These are phyloP conservation scores for Ceratobasidium sp. DNA, from an alignment of 1,284 basidiomycete species.

Conservation along the genomic window DNA sequence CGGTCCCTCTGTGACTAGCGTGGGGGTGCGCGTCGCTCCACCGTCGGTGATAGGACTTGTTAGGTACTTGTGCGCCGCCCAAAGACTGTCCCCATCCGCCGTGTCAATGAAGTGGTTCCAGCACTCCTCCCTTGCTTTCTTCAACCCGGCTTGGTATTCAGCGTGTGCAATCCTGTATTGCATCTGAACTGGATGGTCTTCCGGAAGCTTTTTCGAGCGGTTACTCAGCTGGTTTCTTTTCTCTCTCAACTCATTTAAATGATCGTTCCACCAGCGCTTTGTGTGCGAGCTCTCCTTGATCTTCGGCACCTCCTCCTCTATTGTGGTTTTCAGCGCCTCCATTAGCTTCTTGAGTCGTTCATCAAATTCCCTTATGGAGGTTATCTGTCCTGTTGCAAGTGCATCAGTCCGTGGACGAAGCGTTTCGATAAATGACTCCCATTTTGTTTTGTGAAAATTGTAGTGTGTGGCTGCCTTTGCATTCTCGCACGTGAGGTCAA, in stretches of 20 bases:
- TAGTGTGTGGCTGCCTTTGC: too few species aligned
- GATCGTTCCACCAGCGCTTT: constrained; percentile 44
- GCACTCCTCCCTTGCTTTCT: constrained; percentile 23
- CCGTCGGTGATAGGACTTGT: background rate
- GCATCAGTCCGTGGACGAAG: constrained; percentile 7
- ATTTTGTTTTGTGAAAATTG: constrained; percentile 40
- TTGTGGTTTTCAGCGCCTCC: background rate
- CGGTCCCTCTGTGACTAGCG: background rate
- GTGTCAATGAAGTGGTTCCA: constrained; percentile 47
- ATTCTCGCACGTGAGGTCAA: background rate
- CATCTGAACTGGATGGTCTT: background rate
- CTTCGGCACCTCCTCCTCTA: background rate
- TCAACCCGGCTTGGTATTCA: constrained; percentile 14
- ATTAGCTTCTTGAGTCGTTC: background rate
- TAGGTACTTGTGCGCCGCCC: constrained; percentile 42
- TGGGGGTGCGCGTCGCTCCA: constrained; percentile 28
- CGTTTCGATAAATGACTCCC: constrained; percentile 41
- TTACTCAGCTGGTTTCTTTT: constrained; percentile 7
- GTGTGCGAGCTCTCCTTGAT: constrained; percentile 6
- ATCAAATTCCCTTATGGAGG: background rate
- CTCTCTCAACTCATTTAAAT: constrained; percentile 15
- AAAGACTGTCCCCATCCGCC: constrained; percentile 38
- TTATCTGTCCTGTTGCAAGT: background rate
- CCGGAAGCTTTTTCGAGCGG: background rate
- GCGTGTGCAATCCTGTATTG: background rate